phyloP scores from a whole-genome alignment of 116 monocot species.

The Posidonia oceanica region DNA sequence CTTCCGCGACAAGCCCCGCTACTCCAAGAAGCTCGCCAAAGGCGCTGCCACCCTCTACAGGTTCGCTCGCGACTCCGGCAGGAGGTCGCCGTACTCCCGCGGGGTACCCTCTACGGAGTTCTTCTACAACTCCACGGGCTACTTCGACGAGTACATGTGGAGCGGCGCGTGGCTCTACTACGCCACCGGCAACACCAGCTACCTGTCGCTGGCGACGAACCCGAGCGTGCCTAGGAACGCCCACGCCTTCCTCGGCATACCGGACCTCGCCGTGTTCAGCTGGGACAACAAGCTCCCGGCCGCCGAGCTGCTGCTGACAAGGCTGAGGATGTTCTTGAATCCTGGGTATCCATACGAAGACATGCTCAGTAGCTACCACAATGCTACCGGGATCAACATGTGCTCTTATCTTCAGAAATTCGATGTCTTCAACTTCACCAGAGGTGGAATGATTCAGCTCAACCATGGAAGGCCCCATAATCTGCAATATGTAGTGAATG shows the following conservation, averaged over 20 bases:
- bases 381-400: conserved; percentile 32
- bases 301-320: conserved; percentile 54
- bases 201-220: conserved; percentile 44
- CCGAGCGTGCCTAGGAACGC: conserved; percentile 50
- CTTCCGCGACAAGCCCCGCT: conserved; percentile 51
- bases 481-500: conserved; percentile 42
- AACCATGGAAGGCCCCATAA: conserved; percentile 64
- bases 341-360: conserved; percentile 91
- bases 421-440: conserved; percentile 60
- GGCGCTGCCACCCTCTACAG: conserved; percentile 46
- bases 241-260: conserved; percentile 24
- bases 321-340: conserved; percentile 72
- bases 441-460: conserved; percentile 61
- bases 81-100: conserved; percentile 28
- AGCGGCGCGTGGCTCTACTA: conserved; percentile 82
- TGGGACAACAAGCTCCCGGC: conserved; percentile 94
- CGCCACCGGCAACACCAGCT: conserved; percentile 69
- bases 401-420: conserved; percentile 43
- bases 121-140: conserved; percentile 82
- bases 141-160: conserved; percentile 97
- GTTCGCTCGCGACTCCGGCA: conserved; percentile 34
- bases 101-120: conserved; percentile 16
- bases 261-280: conserved; percentile 56
- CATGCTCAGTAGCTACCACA: conserved; percentile 42
- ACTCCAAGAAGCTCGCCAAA: conserved; percentile 57